A percentile compares a stretch with the other conserved stretches of the same genome.
Conservation (phyloP, 257 asterid species). For the Fraxinus pennsylvanica region DNA sequence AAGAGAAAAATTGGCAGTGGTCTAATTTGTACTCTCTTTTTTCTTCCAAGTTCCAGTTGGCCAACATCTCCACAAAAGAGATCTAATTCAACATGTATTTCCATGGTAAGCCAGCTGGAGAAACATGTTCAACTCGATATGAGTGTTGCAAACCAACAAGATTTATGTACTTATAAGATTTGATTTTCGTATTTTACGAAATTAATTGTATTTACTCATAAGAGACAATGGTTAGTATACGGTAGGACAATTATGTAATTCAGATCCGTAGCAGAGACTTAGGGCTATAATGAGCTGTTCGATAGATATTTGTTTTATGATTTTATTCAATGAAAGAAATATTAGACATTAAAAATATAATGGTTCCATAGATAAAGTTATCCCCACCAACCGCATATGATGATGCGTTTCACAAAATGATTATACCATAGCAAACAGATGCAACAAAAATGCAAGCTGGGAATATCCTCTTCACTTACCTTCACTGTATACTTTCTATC, state of each 20-base stretch:
- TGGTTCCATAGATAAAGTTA: background rate
- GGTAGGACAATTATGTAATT: background rate
- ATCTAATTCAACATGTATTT: background rate
- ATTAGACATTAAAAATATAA: background rate
- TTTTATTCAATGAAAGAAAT: background rate
- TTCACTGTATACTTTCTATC: constrained; percentile 93
- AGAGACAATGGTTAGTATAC: background rate
- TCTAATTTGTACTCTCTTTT: background rate
- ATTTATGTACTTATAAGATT: background rate
- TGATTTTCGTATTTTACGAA: background rate
- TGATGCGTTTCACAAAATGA: background rate
- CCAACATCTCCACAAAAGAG: background rate
- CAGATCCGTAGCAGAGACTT: background rate
- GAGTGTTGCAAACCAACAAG: background rate
- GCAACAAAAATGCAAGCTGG: constrained; percentile 18
- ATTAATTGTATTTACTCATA: background rate
- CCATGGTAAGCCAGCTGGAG: background rate
- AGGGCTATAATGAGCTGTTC: background rate
- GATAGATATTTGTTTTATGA: background rate
- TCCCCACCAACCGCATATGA: background rate
- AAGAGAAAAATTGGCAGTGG: background rate
- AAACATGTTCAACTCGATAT: background rate
- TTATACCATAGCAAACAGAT: constrained; percentile 16
- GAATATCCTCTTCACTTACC: constrained; percentile 48
- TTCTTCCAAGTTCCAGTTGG: background rate